Conservation (phyloP, 805 yeast species). For the Yueomyces sp. region DNA sequence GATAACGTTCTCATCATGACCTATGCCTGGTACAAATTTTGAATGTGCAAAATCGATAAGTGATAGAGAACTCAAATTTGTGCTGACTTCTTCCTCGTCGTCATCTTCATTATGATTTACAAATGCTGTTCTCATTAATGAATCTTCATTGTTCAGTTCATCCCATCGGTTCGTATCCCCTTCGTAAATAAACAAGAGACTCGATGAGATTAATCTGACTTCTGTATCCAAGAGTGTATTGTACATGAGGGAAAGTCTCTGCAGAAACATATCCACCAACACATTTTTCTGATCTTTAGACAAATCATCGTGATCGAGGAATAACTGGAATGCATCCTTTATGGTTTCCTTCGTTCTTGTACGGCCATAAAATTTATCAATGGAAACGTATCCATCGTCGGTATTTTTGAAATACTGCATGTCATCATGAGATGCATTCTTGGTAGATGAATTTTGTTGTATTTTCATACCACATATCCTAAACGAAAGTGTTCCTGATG, state of each 20-base stretch:
- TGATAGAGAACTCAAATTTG: conserved; percentile 41
- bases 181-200: conserved; percentile 64
- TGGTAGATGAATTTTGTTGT: conserved; percentile 10
- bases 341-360: conserved; percentile 32
- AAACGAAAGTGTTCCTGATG: conserved; percentile 64
- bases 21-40: conserved; percentile 42
- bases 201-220: conserved; percentile 54
- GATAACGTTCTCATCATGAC: conserved; percentile 59
- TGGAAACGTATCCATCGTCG: conserved; percentile 32
- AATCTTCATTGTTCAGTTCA: conserved; percentile 28
- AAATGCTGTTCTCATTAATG: conserved; percentile 22
- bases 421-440: conserved; percentile 6
- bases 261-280: conserved; percentile 33
- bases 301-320: conserved; percentile 31
- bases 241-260: conserved; percentile 52
- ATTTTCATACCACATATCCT: conserved; percentile 85
- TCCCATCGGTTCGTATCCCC: conserved; percentile 48
- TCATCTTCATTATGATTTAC: conserved; percentile 24
- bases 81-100: conserved; percentile 6
- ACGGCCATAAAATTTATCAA: conserved; percentile 66
- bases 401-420: conserved; percentile 12
- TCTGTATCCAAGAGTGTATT: conserved; percentile 52
- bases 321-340: conserved; percentile 29
- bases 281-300: conserved; percentile 21
- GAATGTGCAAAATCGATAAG: conserved; percentile 92